Evolutionary conservation across 345 rosid genomes (phyloP).

Genomic region (Salix brachista): DNA sequence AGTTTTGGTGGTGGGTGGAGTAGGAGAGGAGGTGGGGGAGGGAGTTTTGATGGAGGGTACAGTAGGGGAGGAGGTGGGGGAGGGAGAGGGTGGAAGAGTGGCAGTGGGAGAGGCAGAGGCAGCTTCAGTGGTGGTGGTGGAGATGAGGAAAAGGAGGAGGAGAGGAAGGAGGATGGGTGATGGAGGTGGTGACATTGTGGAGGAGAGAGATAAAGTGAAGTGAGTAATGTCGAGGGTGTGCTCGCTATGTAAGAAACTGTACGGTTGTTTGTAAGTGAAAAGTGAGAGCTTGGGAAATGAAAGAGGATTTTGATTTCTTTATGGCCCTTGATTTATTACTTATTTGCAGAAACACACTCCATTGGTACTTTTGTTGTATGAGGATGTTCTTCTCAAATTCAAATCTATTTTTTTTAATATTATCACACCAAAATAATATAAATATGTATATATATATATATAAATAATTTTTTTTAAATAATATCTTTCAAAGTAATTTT

Average conservation of each 20-base stretch:
- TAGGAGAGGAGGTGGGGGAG: conserved; percentile 19
- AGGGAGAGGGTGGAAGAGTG: conserved; percentile 18
- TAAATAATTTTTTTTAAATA: too few species aligned
- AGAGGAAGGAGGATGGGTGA: conserved; percentile 18
- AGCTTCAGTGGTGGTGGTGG: conserved; percentile 13
- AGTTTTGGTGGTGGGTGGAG: conserved; percentile 10
- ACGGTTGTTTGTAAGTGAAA: not conserved
- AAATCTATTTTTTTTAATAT: too few species aligned
- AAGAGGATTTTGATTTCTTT: not conserved
- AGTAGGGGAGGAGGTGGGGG: conserved; percentile 29
- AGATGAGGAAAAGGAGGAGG: conserved; percentile 25
- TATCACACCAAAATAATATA: too few species aligned
- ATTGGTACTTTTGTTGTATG: too few species aligned
- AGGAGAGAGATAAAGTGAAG: not conserved
- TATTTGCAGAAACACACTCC: not conserved
- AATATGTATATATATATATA: too few species aligned
- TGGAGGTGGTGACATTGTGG: conserved; percentile 34
- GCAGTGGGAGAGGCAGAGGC: conserved; percentile 2
- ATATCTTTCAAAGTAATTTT: too few species aligned
- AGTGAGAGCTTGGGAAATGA: not conserved
- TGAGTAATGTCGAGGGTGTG: conserved; percentile 11
- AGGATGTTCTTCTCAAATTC: too few species aligned
- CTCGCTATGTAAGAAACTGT: not conserved
- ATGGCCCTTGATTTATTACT: not conserved
- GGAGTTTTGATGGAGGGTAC: conserved; percentile 19